phyloP scores from a whole-genome alignment of 2,329 filamentous ascomycete genomes.

The Diaporthe sp. region DNA sequence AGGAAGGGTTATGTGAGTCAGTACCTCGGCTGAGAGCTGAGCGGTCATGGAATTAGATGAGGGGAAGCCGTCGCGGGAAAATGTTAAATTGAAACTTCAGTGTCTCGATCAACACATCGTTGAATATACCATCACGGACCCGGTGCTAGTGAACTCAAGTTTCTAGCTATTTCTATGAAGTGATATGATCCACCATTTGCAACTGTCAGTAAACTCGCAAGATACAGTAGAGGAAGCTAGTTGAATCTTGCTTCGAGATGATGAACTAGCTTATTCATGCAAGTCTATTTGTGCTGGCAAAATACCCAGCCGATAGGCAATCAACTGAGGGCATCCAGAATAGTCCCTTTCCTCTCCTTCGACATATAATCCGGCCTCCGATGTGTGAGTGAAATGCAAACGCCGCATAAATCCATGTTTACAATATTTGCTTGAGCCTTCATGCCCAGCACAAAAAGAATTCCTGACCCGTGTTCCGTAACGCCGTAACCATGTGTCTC shows the following conservation, averaged over 20 bases:
- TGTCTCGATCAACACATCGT: neutral
- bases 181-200: neutral
- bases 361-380: neutral
- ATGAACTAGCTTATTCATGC: constrained; percentile 6
- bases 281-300: constrained; percentile 15
- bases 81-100: neutral
- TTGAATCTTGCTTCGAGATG: neutral
- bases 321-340: neutral
- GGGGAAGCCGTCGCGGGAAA: neutral
- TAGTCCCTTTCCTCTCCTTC: neutral
- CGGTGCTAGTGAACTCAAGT: neutral
- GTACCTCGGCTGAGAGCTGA: constrained; percentile 47
- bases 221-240: too few relatives aligned
- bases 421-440: constrained; percentile 3
- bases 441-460: constrained; percentile 11
- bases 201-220: too few relatives aligned
- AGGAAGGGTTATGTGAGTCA: constrained; percentile 79
- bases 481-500: constrained; percentile 28
- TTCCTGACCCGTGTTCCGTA: constrained; percentile 1
- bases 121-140: neutral
- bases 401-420: constrained; percentile 21
- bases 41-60: neutral
- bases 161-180: neutral
- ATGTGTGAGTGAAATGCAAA: neutral
- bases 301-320: neutral